Percentiles rank a stretch among this genome's conserved stretches.
phyloP scores from a whole-genome alignment of 345 rosid genomes.

The Nasturtium officinale region DNA sequence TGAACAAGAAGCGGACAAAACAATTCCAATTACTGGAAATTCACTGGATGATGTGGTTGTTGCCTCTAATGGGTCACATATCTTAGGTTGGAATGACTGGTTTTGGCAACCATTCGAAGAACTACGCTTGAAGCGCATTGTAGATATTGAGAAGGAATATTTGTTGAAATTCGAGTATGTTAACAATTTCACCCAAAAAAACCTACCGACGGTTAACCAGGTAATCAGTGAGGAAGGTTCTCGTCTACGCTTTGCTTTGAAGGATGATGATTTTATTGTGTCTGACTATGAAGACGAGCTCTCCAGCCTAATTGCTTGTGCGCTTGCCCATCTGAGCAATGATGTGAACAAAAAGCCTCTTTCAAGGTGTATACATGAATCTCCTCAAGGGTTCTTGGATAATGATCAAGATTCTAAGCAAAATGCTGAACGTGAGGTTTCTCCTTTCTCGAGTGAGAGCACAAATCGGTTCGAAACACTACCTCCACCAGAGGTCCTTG shows the following conservation, averaged over 20 bases:
- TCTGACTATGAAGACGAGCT: conserved; percentile 90
- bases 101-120: conserved; percentile 84
- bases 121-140: conserved; percentile 55
- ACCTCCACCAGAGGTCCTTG: conserved; percentile 56
- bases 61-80: conserved; percentile 44
- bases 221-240: conserved; percentile 74
- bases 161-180: conserved; percentile 55
- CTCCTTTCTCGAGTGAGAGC: conserved; percentile 76
- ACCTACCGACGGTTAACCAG: conserved; percentile 52
- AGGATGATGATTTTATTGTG: conserved; percentile 55
- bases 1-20: conserved; percentile 43
- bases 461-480: conserved; percentile 61
- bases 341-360: conserved; percentile 48
- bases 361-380: conserved; percentile 52
- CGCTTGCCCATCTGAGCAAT: conserved; percentile 53
- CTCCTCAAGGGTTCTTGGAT: conserved; percentile 61
- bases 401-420: conserved; percentile 51
- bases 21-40: conserved; percentile 44
- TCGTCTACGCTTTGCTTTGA: conserved; percentile 74
- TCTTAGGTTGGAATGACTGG: conserved; percentile 69
- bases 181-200: conserved; percentile 47
- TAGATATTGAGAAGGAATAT: conserved; percentile 63
- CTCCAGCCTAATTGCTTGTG: conserved; percentile 92
- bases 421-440: conserved; percentile 54
- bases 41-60: conserved; percentile 40